Evolutionary conservation across 2,329 filamentous ascomycete species (phyloP).

Genomic region (Epichloe gansuensis): DNA sequence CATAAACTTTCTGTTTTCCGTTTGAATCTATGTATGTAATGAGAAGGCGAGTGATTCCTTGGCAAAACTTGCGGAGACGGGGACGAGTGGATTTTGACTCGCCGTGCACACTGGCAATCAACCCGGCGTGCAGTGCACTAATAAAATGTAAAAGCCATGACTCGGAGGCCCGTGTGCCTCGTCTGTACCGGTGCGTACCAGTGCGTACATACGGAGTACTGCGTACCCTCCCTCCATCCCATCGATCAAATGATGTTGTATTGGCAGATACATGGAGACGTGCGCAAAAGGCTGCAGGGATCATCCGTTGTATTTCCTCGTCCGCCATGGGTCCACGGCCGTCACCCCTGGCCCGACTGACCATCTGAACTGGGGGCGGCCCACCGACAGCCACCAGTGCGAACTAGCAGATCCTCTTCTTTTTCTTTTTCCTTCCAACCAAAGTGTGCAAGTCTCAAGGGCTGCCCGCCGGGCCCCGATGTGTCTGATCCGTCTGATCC

Average conservation of each 20-base stretch:
- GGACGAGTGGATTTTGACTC: background rate
- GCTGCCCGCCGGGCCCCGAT: constrained; percentile 2
- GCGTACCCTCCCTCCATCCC: background rate
- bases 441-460: too few relatives aligned
- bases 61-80: too few relatives aligned
- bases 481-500: background rate
- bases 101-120: background rate
- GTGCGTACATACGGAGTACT: too few relatives aligned
- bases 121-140: background rate
- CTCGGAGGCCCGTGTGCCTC: background rate
- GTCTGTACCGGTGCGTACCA: too few relatives aligned
- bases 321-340: background rate
- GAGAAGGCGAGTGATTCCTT: too few relatives aligned
- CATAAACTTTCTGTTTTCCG: too few relatives aligned
- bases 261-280: too few relatives aligned
- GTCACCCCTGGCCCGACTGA: background rate
- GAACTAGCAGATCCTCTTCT: constrained; percentile 5
- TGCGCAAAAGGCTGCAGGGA: background rate
- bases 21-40: too few relatives aligned
- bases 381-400: background rate
- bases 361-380: background rate
- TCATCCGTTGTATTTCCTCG: background rate
- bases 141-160: background rate
- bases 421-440: background rate
- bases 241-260: background rate